phyloP scores from a whole-genome alignment of 805 yeast species.

The Yarrowia divulgata region DNA sequence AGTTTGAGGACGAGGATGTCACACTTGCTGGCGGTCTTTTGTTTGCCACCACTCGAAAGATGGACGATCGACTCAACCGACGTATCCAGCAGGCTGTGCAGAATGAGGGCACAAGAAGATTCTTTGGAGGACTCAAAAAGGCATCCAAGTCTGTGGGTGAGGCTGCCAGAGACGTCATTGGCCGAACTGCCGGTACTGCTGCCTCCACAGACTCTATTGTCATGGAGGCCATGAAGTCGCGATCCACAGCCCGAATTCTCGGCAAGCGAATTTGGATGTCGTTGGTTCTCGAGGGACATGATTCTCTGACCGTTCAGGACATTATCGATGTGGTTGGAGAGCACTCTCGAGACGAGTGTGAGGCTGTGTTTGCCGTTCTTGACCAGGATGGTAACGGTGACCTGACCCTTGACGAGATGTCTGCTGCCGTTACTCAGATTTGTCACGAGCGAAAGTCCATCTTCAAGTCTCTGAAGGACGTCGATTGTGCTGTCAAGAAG shows the following conservation, averaged over 20 bases:
- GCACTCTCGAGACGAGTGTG: conserved; percentile 48
- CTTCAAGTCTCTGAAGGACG: conserved; percentile 51
- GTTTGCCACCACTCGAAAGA: conserved; percentile 40
- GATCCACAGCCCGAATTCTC: conserved; percentile 47
- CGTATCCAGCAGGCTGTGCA: conserved; percentile 45
- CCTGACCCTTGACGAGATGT: conserved; percentile 52
- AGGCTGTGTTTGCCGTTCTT: conserved; percentile 49
- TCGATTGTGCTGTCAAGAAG: conserved; percentile 53
- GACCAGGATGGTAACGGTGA: conserved; percentile 52
- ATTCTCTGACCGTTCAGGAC: conserved; percentile 49
- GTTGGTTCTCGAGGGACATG: conserved; percentile 52
- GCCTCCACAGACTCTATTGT: conserved; percentile 43
- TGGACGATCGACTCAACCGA: conserved; percentile 42
- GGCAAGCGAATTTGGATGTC: conserved; percentile 55
- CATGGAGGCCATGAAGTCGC: conserved; percentile 48
- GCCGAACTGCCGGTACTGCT: conserved; percentile 43
- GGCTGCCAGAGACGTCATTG: conserved; percentile 47
- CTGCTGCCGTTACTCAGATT: conserved; percentile 48
- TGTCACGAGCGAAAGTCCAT: conserved; percentile 51
- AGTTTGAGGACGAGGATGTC: conserved; percentile 52
- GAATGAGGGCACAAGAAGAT: conserved; percentile 39
- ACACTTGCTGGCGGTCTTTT: conserved; percentile 45
- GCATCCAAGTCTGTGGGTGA: conserved; percentile 46
- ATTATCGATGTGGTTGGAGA: conserved; percentile 49
- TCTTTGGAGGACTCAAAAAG: conserved; percentile 38